Base-by-base conservation (phyloP, 1,284 basidiomycete genomes). In the Meira nashicola region DNA sequence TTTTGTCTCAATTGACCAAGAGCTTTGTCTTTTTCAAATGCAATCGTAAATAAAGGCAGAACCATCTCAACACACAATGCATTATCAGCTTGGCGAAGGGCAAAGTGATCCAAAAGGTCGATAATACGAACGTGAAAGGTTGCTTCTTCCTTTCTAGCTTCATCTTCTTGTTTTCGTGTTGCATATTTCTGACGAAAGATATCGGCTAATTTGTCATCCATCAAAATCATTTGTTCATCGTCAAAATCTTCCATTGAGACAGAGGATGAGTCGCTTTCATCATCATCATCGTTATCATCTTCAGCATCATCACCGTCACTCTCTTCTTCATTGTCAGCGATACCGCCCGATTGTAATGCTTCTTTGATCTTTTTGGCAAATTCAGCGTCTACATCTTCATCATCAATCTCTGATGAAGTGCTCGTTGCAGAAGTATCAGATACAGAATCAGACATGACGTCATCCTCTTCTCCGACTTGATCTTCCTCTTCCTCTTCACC, bases 141-240 rank as follows among this genome's bases (percentile, higher is more conserved):
- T 5, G 89, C 59, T 6, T 66, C 66, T 41, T 77, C 74, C 33
- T 63, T 66, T 58, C 74, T 74, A 23, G 68, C 64, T 19, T 62
- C 68, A 83, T 86, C 87, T 55, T 82, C 82, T 43, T 82, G 81
- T 70, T 84, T 87, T 72, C 83, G 86, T 60, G 84, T 85, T n/a
- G 61, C 55, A 11, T 83, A 79, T 58, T 86, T 85, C 49, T 80
- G 76, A 65, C 85, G 85, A 85, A 98, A 96, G 40, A 93, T 88
- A 59, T 88, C 86, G 5, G 90, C 90, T 6, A 98, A 85, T 74
- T 95, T 90, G 63, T 90, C 89, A 75, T 98, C 94, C 46, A 97
- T 85, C 51, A 89, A 88, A 83, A 96, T 86, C 94, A 97, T 98
- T 80, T 96, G 90, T 48, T 97, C 93, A 74, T 97, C 94, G 39